A percentile compares a stretch with the other conserved stretches of the same genome.
Evolutionary conservation across 371 early-diverging fungal species (phyloP).

Genomic region (Rhizopus sp.): DNA sequence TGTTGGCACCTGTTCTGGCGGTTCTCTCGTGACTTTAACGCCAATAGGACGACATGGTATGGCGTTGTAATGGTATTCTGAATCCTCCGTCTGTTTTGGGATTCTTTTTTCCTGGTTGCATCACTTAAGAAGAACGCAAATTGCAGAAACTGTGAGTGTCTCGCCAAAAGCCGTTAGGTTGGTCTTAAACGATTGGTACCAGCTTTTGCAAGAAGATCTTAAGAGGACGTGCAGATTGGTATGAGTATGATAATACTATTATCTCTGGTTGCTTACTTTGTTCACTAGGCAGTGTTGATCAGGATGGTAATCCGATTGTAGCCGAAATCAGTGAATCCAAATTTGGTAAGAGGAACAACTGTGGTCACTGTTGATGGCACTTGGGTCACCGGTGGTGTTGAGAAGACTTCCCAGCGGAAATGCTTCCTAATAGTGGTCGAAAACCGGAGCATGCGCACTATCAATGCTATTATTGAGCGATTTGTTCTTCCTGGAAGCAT

Average conservation of each 20-base stretch:
- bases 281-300: no score
- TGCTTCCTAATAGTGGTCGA: conserved; percentile 13
- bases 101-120: no score
- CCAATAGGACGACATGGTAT: no score
- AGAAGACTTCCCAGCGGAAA: conserved; percentile 13
- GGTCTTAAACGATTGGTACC: conserved; percentile 1
- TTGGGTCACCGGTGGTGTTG: conserved; percentile 23
- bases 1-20: no score
- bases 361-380: conserved; percentile 19
- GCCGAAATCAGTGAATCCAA: conserved; percentile 24
- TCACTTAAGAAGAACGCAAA: no score
- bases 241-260: no score
- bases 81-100: no score
- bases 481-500: conserved; percentile 9
- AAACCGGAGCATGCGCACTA: conserved; percentile 2
- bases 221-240: background rate
- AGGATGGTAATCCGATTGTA: conserved; percentile 2
- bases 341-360: conserved; percentile 19
- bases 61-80: no score
- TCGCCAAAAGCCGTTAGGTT: no score
- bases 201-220: conserved; percentile 7
- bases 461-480: conserved; percentile 1
- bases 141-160: no score
- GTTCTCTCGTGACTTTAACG: no score
- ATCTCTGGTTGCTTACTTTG: no score